phyloP scores from a whole-genome alignment of 768 basidiomycete species.

The Brasilioporus rufonigricans region DNA sequence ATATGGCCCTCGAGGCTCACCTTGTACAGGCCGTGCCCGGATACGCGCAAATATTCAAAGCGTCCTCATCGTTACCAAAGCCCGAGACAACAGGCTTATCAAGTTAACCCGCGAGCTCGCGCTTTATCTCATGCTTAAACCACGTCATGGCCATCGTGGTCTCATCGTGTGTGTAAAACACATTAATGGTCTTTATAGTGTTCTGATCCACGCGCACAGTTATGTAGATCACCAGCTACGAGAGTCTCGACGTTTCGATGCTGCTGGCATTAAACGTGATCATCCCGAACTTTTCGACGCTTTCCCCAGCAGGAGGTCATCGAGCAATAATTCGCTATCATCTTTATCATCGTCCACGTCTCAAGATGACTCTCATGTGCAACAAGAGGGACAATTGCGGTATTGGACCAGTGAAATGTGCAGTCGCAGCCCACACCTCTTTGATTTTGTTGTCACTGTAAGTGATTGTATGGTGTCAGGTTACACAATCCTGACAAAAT shows the following conservation, averaged over 20 bases:
- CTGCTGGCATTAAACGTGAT: conserved; percentile 79
- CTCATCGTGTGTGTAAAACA: conserved; percentile 70
- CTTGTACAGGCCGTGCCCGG: conserved; percentile 76
- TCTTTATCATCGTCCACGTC: conserved; percentile 47
- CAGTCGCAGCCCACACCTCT: conserved; percentile 81
- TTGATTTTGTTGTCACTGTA: conserved; percentile 97
- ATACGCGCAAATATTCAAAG: conserved; percentile 91
- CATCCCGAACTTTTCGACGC: conserved; percentile 88
- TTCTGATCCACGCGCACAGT: conserved; percentile 38
- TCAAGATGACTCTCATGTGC: conserved; percentile 36
- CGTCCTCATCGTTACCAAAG: conserved; percentile 95
- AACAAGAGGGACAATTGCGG: conserved; percentile 85
- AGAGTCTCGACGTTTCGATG: conserved; percentile 90
- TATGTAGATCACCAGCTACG: conserved; percentile 95
- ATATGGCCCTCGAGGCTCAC: conserved; percentile 10
- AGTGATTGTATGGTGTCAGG: conserved; percentile 28
- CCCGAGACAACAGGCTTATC: conserved; percentile 94
- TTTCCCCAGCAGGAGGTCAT: conserved; percentile 69
- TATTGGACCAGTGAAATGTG: conserved; percentile 99
- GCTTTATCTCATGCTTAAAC: conserved; percentile 91
- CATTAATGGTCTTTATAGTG: conserved; percentile 8
- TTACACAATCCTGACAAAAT: conserved; percentile 9
- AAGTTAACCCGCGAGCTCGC: conserved; percentile 92
- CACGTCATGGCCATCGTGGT: conserved; percentile 64
- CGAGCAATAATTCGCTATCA: conserved; percentile 61